These are phyloP conservation scores for Umbelopsis sp. DNA, from an alignment of 371 early-diverging fungal genomes.

Conservation along the genomic window DNA sequence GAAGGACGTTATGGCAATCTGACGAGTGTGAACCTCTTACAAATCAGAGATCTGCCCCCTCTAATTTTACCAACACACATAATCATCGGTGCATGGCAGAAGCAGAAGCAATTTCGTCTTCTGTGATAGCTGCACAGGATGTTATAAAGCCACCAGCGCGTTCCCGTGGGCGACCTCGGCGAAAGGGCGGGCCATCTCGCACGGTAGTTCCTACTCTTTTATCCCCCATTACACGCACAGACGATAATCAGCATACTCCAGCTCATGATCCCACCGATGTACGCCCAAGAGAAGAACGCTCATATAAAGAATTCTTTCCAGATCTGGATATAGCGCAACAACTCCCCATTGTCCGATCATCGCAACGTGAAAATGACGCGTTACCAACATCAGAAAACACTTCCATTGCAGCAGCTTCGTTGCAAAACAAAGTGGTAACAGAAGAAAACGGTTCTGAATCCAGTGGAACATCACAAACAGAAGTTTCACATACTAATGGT, in stretches of 20 bases:
- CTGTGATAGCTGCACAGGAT: constrained; percentile 14
- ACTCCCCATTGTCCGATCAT: constrained; percentile 46
- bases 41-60: background rate
- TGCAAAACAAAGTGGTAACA: background rate
- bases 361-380: constrained; percentile 5
- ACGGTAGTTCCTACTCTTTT: constrained; percentile 3
- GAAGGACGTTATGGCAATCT: background rate
- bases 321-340: constrained; percentile 66
- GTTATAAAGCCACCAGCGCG: constrained; percentile 13
- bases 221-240: constrained; percentile 10
- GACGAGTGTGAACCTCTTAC: background rate
- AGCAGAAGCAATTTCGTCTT: constrained; percentile 16
- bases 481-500: background rate
- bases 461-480: background rate
- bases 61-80: background rate
- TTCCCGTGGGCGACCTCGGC: constrained; percentile 15
- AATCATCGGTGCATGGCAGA: constrained; percentile 18
- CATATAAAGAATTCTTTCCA: constrained; percentile 81
- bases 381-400: background rate
- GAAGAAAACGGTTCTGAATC: background rate
- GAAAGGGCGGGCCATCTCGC: constrained; percentile 15
- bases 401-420: background rate
- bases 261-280: constrained; percentile 23
- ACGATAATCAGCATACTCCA: background rate
- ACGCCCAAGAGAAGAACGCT: constrained; percentile 81